Percentiles rank a stretch among this genome's conserved stretches.
Evolutionary conservation across 2,329 filamentous ascomycete genomes (phyloP).

Genomic region (Westerdykella ornata): DNA sequence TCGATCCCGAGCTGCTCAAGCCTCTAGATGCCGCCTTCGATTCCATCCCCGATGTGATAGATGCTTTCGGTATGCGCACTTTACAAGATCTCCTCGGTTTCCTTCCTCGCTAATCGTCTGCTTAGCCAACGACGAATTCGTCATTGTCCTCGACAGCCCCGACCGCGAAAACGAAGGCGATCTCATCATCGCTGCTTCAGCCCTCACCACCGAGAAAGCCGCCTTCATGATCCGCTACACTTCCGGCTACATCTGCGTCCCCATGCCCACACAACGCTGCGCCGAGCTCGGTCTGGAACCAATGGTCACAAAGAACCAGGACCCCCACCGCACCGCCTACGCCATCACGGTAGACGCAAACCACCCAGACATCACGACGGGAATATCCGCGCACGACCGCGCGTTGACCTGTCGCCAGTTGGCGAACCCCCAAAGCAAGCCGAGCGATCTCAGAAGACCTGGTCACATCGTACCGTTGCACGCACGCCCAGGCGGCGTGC

Average conservation of each 20-base stretch:
- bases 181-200: constrained; percentile 84
- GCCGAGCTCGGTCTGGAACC: constrained; percentile 70
- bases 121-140: constrained; percentile 67
- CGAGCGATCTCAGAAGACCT: constrained; percentile 65
- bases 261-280: constrained; percentile 64
- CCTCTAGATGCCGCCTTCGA: constrained; percentile 39
- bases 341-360: constrained; percentile 80
- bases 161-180: constrained; percentile 97
- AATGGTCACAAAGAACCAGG: constrained; percentile 73
- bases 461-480: constrained; percentile 86
- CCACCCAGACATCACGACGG: constrained; percentile 62
- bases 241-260: constrained; percentile 84
- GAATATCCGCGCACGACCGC: constrained; percentile 84
- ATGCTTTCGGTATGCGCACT: constrained; percentile 38
- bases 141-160: constrained; percentile 89
- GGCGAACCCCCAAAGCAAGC: constrained; percentile 53
- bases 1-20: neutral
- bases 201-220: constrained; percentile 82
- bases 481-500: constrained; percentile 71
- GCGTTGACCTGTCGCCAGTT: constrained; percentile 73
- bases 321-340: constrained; percentile 88
- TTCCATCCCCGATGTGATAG: constrained; percentile 43
- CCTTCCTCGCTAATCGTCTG: neutral
- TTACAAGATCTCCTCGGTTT: constrained; percentile 3
- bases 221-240: constrained; percentile 92